phyloP scores from a whole-genome alignment of 306 rosid genomes.

The Acmispon strigosus region DNA sequence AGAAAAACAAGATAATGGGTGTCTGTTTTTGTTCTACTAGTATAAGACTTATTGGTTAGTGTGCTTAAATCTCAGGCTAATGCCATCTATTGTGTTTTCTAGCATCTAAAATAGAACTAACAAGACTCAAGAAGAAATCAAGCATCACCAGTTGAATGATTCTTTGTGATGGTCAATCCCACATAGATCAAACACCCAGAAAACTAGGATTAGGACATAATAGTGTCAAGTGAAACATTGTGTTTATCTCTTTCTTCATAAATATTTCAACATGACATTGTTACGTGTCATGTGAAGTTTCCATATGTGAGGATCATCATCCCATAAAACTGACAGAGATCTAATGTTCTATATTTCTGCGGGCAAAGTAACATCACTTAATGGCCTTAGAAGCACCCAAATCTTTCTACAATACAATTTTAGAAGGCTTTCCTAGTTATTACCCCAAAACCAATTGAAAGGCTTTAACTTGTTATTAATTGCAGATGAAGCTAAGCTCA shows the following conservation, averaged over 20 bases:
- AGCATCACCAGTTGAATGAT: neutral
- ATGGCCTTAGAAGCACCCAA: neutral
- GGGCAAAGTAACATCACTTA: neutral
- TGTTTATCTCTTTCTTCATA: too few species aligned
- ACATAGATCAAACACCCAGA: neutral
- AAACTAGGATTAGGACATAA: too few species aligned
- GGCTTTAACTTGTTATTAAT: neutral
- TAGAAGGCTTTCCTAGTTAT: neutral
- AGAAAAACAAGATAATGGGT: neutral
- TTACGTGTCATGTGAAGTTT: too few species aligned
- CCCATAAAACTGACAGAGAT: neutral
- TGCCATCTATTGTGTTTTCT: neutral
- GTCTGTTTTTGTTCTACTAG: neutral
- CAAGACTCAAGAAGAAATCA: neutral
- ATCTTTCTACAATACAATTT: too few species aligned
- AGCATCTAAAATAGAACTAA: neutral
- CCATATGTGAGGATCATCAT: too few species aligned
- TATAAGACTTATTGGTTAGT: neutral
- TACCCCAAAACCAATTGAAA: neutral
- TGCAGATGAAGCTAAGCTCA: constrained; percentile 78
- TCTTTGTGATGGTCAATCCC: neutral
- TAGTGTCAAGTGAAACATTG: too few species aligned
- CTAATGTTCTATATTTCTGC: neutral
- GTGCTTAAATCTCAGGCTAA: neutral
- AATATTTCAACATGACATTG: too few species aligned